Conservation (phyloP, 2,329 filamentous ascomycete genomes). For the Monosporascus sp. region DNA sequence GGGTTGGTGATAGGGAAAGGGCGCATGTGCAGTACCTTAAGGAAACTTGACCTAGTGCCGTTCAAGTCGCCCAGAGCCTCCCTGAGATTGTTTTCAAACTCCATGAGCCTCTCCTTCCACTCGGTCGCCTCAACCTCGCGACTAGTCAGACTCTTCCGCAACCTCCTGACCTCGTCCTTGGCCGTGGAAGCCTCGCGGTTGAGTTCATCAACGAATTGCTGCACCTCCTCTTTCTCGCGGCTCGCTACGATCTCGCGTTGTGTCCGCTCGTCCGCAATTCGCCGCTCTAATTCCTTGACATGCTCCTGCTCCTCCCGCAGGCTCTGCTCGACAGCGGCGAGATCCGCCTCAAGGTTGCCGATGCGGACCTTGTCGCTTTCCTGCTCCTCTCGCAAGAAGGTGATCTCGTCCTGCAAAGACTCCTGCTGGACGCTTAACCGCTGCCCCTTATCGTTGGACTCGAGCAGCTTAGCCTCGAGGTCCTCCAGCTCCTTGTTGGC, state of each 20-base stretch:
- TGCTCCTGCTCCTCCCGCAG: slow-evolving; percentile 83
- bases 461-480: slow-evolving; percentile 75
- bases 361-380: slow-evolving; percentile 98
- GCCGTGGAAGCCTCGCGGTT: slow-evolving; percentile 75
- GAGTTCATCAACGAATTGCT: slow-evolving; percentile 87
- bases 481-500: slow-evolving; percentile 83
- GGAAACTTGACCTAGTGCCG: slow-evolving; percentile 76
- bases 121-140: slow-evolving; percentile 84
- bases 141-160: slow-evolving; percentile 76
- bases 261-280: slow-evolving; percentile 72
- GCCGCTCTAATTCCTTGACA: slow-evolving; percentile 63
- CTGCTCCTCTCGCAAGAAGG: slow-evolving; percentile 93
- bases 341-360: slow-evolving; percentile 78
- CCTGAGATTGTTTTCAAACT: slow-evolving; percentile 82
- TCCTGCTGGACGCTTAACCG: slow-evolving; percentile 87
- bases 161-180: slow-evolving; percentile 77
- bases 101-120: slow-evolving; percentile 86
- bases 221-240: slow-evolving; percentile 90
- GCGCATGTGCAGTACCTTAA: slow-evolving; percentile 54
- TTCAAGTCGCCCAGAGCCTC: slow-evolving; percentile 83
- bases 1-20: background rate
- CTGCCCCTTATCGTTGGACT: slow-evolving; percentile 82
- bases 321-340: slow-evolving; percentile 72
- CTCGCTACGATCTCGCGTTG: slow-evolving; percentile 83
- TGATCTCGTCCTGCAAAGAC: slow-evolving; percentile 86